Evolutionary conservation across 2,329 filamentous ascomycete genomes (phyloP).

Genomic region (Ascochyta clinopodiicola): DNA sequence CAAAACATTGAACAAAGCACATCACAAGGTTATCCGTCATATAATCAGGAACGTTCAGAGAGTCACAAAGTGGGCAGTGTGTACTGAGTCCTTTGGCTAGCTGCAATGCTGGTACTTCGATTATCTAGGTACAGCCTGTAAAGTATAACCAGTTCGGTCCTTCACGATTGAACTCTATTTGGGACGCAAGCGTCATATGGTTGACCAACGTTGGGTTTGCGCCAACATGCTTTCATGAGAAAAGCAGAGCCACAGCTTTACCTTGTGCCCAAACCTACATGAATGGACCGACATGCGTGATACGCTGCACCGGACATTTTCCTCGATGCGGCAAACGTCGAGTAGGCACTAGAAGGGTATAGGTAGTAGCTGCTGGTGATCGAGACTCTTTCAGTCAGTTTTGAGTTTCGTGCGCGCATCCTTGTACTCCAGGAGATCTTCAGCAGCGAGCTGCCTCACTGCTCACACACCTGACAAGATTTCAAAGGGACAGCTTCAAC

Average conservation of each 20-base stretch:
- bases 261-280: background rate
- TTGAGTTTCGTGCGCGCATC: background rate
- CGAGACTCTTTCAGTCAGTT: background rate
- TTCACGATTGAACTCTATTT: background rate
- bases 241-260: background rate
- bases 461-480: background rate
- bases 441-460: background rate
- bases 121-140: background rate
- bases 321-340: background rate
- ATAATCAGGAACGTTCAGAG: background rate
- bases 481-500: slow-evolving; percentile 19
- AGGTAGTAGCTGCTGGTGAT: background rate
- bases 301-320: background rate
- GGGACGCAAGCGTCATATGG: background rate
- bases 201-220: background rate
- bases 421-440: background rate
- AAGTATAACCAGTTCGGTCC: background rate
- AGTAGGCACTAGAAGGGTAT: background rate
- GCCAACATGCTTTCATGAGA: background rate
- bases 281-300: background rate
- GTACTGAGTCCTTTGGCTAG: background rate
- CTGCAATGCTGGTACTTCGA: background rate
- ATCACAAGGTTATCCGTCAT: background rate
- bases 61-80: background rate
- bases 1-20: background rate